Base-by-base conservation (phyloP, 345 rosid species). In the Aegle marmelos region DNA sequence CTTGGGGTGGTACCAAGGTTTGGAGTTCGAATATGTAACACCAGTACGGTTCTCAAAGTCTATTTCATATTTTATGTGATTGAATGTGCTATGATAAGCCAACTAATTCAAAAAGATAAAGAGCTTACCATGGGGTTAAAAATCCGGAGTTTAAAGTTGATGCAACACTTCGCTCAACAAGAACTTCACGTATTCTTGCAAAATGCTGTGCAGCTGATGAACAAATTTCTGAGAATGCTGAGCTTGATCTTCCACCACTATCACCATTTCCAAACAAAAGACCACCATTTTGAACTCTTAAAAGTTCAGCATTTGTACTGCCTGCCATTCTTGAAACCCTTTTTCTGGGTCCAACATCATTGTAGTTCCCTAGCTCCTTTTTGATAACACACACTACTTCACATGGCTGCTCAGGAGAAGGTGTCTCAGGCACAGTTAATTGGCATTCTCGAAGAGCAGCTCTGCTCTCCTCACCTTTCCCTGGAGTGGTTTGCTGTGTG, bases 351-450 rank as follows among this genome's bases (percentile, higher is more conserved):
- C 97, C 99, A 66, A 83, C 79, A 65, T 93, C 99, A 71, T 78
- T 78, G 73, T 88, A 85, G 72, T 92, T 92, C 6, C 92, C 97
- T 45, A 70, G 85, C 45, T 96, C 98, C 87, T 92, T 93, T 88
- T 91, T 92, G 65, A 80, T 89, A 64, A 82, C 91, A 68, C 79
- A 84, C 33, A 37, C 79, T 70, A 82, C 61, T 54, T 94, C 98
- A 73, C 91, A 79, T 63, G 98, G 95, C 84, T 91, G 97, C 39
- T 96, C 99, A 36, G 98, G 99, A 75, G 99, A 96, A 65, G 99
- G 99, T 2, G 99, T 96, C 88, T 96, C 99, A 37, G 99, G 99
- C 67, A 94, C 90, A 65, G 98, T 94, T 89, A 96, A 86, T 72
- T 85, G 92, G 79, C 86, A 75, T 79, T 96, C 99, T 81, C 75